phyloP scores from a whole-genome alignment of 495 filamentous ascomycete species.

The Aspergillus diversus region DNA sequence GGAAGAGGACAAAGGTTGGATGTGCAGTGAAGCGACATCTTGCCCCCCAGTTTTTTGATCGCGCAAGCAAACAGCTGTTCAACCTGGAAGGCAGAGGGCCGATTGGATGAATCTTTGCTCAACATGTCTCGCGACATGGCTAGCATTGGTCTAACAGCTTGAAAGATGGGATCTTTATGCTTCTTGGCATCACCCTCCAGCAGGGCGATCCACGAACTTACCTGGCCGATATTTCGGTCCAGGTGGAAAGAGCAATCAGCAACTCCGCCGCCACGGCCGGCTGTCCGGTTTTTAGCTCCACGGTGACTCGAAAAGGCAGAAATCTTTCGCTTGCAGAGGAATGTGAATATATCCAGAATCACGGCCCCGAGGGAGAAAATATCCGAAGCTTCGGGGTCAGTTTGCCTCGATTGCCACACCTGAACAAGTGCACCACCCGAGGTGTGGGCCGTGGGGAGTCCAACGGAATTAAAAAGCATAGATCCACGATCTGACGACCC shows the following conservation, averaged over 20 bases:
- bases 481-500: constrained; percentile 28
- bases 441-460: constrained; percentile 21
- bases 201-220: constrained; percentile 75
- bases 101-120: constrained; percentile 36
- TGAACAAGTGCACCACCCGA: constrained; percentile 39
- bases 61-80: constrained; percentile 29
- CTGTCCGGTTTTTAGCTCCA: constrained; percentile 66
- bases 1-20: constrained; percentile 19
- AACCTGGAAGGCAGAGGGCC: constrained; percentile 43
- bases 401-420: constrained; percentile 47
- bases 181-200: constrained; percentile 70
- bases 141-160: constrained; percentile 45
- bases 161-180: constrained; percentile 54
- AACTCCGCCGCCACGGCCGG: constrained; percentile 68
- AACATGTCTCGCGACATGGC: constrained; percentile 51
- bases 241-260: constrained; percentile 82
- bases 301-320: constrained; percentile 76
- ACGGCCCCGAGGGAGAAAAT: constrained; percentile 50
- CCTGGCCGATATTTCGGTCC: constrained; percentile 68
- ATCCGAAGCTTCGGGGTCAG: constrained; percentile 38
- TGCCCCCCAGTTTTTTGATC: constrained; percentile 26
- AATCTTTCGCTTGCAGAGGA: constrained; percentile 73
- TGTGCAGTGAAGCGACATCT: constrained; percentile 26
- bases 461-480: constrained; percentile 20
- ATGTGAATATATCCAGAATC: constrained; percentile 74